phyloP scores from a whole-genome alignment of 345 rosid species.

The Excoecaria agallocha region DNA sequence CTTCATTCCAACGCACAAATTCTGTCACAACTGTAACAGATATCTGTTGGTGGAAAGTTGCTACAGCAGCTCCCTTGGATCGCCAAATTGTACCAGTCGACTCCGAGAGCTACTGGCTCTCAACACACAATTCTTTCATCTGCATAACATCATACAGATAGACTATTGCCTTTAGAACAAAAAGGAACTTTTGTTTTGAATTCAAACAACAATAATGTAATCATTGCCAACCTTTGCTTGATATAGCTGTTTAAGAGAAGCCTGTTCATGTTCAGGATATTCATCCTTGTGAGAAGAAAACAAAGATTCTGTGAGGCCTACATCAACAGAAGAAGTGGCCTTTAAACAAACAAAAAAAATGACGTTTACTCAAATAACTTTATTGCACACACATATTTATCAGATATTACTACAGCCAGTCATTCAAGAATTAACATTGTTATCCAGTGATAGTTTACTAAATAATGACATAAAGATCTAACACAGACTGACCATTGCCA shows the following conservation, averaged over 20 bases:
- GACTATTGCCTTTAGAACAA: constrained; percentile 1
- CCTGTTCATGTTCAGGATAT: no score
- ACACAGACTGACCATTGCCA: no score
- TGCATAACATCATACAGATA: constrained; percentile 37
- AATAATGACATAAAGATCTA: no score
- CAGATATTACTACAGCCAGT: background rate
- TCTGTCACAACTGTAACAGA: constrained; percentile 98
- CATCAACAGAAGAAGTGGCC: constrained; percentile 19
- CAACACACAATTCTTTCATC: constrained; percentile 92
- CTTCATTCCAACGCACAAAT: constrained; percentile 98
- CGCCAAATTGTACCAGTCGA: constrained; percentile 90
- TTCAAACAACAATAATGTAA: no score
- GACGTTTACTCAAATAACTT: background rate
- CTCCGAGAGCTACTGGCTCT: constrained; percentile 65
- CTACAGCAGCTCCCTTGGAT: constrained; percentile 79
- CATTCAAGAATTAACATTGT: background rate
- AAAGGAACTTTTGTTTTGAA: background rate
- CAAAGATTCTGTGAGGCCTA: constrained; percentile 90
- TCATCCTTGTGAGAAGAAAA: constrained; percentile 89
- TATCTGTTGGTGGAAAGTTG: constrained; percentile 83
- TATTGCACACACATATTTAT: background rate
- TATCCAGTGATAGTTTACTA: no score
- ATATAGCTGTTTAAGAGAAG: no score
- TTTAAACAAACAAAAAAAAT: background rate
- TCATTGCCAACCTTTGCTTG: no score